Evolutionary conservation across 768 basidiomycete species (phyloP).

Genomic region (Mycena capillaripes): DNA sequence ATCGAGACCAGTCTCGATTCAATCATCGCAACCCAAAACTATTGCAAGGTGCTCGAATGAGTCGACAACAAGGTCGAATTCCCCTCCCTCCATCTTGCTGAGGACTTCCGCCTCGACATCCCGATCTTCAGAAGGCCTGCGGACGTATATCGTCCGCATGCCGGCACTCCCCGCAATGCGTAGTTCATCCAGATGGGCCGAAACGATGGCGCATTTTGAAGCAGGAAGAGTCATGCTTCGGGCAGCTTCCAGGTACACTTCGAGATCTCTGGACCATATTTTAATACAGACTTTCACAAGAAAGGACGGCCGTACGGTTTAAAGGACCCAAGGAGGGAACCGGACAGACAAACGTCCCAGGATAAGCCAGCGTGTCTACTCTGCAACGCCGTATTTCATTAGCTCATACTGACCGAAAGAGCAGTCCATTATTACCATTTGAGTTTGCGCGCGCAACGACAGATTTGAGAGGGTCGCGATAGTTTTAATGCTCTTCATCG

Average conservation of each 20-base stretch:
- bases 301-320: conserved; percentile 14
- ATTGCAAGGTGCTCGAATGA: conserved; percentile 36
- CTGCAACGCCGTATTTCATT: neutral
- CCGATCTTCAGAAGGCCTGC: conserved; percentile 51
- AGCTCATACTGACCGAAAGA: neutral
- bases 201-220: conserved; percentile 57
- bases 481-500: conserved; percentile 33
- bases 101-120: conserved; percentile 39
- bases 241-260: conserved; percentile 54
- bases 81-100: conserved; percentile 54
- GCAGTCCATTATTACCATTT: conserved; percentile 22
- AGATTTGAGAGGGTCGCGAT: conserved; percentile 30
- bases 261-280: conserved; percentile 41
- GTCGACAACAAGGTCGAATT: conserved; percentile 55
- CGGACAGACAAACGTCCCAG: conserved; percentile 35
- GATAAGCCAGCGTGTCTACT: conserved; percentile 32
- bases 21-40: conserved; percentile 34
- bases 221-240: conserved; percentile 50
- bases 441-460: conserved; percentile 29
- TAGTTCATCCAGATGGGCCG: conserved; percentile 57
- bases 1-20: neutral
- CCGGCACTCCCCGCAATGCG: conserved; percentile 52
- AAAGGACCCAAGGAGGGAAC: conserved; percentile 20
- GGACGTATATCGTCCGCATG: conserved; percentile 58
- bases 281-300: neutral